A percentile compares a stretch with the other conserved stretches of the same genome.
Evolutionary conservation across 2,329 filamentous ascomycete genomes (phyloP).

Genomic region (Boeremia lycopersici): DNA sequence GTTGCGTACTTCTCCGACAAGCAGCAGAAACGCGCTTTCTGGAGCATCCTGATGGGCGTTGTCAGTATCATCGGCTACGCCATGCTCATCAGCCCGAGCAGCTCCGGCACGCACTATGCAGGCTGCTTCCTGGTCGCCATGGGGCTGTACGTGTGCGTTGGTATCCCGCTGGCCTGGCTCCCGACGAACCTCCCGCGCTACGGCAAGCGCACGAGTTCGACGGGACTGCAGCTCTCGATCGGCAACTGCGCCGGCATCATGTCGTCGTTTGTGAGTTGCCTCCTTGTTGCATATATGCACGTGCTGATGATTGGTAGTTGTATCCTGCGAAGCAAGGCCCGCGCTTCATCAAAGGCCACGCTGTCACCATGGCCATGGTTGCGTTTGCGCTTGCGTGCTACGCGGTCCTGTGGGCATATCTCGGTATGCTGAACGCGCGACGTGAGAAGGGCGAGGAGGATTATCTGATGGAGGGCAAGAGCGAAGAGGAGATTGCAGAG

Average conservation of each 20-base stretch:
- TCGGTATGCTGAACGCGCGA: conserved; percentile 45
- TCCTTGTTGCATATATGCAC: neutral
- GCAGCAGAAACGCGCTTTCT: conserved; percentile 68
- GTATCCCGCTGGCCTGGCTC: conserved; percentile 63
- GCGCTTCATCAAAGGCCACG: conserved; percentile 58
- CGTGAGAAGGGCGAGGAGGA: conserved; percentile 51
- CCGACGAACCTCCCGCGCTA: conserved; percentile 75
- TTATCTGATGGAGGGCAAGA: conserved; percentile 47
- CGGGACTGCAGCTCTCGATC: conserved; percentile 71
- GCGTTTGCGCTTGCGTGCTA: conserved; percentile 49
- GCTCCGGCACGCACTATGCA: conserved; percentile 72
- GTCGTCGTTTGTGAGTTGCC: conserved; percentile 66
- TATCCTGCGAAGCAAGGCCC: conserved; percentile 55
- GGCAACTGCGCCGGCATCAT: conserved; percentile 76
- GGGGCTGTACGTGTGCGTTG: conserved; percentile 69
- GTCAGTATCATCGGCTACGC: conserved; percentile 73
- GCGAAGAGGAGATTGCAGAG: conserved; percentile 51
- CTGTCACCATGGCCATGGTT: conserved; percentile 58
- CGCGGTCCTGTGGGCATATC: conserved; percentile 47
- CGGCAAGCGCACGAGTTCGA: conserved; percentile 75
- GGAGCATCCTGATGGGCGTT: conserved; percentile 65
- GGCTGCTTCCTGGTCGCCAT: conserved; percentile 77
- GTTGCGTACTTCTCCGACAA: conserved; percentile 71
- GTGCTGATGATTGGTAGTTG: conserved; percentile 41
- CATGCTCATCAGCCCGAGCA: conserved; percentile 66